Percentiles rank a stretch among this genome's conserved stretches.
Evolutionary conservation across 2,329 filamentous ascomycete species (phyloP).

Genomic region (Rosellinia necatrix): DNA sequence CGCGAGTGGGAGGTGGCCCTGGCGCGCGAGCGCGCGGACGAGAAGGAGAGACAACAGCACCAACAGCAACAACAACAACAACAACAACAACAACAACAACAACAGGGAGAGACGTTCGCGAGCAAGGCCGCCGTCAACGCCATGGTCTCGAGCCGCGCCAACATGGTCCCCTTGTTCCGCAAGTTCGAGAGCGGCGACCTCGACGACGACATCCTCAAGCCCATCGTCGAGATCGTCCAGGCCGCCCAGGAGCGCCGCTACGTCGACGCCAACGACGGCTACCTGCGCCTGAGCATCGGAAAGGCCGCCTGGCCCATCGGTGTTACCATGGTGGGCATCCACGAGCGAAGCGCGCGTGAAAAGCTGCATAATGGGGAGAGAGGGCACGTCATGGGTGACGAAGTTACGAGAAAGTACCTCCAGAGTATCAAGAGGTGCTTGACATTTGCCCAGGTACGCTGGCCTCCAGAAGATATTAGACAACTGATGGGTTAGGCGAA

Average conservation of each 20-base stretch:
- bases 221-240: conserved; percentile 88
- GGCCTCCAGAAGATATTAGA: conserved; percentile 89
- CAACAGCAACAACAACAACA: no score
- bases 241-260: conserved; percentile 90
- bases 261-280: conserved; percentile 95
- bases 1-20: conserved; percentile 84
- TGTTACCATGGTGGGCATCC: conserved; percentile 99
- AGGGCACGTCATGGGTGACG: conserved; percentile 96
- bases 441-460: conserved; percentile 94
- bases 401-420: conserved; percentile 91
- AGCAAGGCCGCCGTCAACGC: conserved; percentile 82
- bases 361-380: conserved; percentile 88
- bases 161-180: conserved; percentile 87
- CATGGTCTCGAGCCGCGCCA: conserved; percentile 85
- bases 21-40: conserved; percentile 58
- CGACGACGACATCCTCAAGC: conserved; percentile 77
- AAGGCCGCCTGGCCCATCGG: conserved; percentile 99
- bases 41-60: no score
- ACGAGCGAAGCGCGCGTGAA: conserved; percentile 93
- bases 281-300: conserved; percentile 88
- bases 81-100: no score
- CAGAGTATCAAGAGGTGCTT: conserved; percentile 97
- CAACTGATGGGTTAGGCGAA: conserved; percentile 82
- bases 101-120: conserved; percentile 62
- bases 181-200: conserved; percentile 83